Evolutionary conservation across 768 basidiomycete genomes (phyloP).

Genomic region (Kwoniella dendrophila): DNA sequence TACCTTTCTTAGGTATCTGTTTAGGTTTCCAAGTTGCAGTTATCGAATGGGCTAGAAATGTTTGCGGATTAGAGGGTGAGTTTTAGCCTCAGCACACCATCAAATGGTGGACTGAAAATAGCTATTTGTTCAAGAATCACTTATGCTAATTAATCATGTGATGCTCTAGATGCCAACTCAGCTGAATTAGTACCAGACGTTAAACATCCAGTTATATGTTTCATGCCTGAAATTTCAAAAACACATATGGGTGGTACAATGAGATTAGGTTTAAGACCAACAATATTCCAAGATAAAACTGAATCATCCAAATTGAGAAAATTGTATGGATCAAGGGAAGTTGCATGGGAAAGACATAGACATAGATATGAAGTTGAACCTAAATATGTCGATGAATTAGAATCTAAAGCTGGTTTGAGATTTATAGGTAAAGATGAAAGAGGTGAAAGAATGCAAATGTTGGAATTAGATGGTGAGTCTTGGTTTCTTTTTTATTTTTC

Average conservation of each 20-base stretch:
- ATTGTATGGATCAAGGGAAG: conserved; percentile 78
- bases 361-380: conserved; percentile 98
- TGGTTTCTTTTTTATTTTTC: background rate
- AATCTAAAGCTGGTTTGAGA: conserved; percentile 67
- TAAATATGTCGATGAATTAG: conserved; percentile 71
- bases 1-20: conserved; percentile 95
- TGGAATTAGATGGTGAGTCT: conserved; percentile 76
- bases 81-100: background rate
- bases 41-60: conserved; percentile 87
- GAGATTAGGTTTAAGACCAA: conserved; percentile 97
- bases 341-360: conserved; percentile 94
- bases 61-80: conserved; percentile 71
- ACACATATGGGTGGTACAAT: conserved; percentile 99
- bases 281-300: conserved; percentile 74
- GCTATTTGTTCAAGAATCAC: background rate
- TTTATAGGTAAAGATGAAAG: conserved; percentile 90
- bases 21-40: conserved; percentile 97
- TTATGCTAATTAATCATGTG: background rate
- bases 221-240: conserved; percentile 98
- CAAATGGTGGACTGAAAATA: background rate
- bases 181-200: conserved; percentile 68
- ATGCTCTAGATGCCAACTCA: conserved; percentile 74
- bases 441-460: conserved; percentile 95
- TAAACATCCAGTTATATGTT: conserved; percentile 77
- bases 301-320: conserved; percentile 69